Evolutionary conservation across 495 filamentous ascomycete species (phyloP).

Genomic region (Aspergillus haitiensis): DNA sequence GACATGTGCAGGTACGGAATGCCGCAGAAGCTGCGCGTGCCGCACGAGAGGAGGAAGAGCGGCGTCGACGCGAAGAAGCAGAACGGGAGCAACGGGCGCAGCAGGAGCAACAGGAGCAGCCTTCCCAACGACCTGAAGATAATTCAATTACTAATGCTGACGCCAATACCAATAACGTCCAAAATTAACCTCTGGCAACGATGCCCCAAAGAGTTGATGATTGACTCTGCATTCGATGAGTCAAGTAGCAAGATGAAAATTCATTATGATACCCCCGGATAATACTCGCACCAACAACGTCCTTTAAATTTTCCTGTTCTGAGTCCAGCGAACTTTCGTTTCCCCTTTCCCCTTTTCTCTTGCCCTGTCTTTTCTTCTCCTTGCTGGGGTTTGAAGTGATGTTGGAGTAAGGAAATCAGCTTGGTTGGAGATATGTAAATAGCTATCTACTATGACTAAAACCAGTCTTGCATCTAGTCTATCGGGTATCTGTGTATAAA

Average conservation of each 20-base stretch:
- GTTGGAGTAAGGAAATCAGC: neutral
- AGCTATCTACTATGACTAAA: neutral
- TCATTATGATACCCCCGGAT: conserved; percentile 2
- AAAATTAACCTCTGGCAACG: neutral
- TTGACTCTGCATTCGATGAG: neutral
- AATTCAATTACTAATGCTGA: conserved; percentile 4
- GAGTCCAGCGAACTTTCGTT: neutral
- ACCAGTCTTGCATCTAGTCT: conserved; percentile 21
- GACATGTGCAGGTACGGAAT: conserved; percentile 72
- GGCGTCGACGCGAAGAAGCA: conserved; percentile 20
- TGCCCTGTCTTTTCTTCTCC: neutral
- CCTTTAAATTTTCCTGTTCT: too few relatives aligned
- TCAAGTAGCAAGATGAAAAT: neutral
- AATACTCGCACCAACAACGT: too few relatives aligned
- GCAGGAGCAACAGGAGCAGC: conserved; percentile 4
- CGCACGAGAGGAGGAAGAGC: conserved; percentile 36
- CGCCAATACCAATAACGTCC: neutral
- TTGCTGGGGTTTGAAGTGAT: neutral
- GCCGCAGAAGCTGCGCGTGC: conserved; percentile 53
- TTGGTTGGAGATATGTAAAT: neutral
- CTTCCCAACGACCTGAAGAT: conserved; percentile 4
- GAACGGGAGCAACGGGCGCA: conserved; percentile 1
- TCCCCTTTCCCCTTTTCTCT: neutral
- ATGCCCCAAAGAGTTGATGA: conserved; percentile 21
- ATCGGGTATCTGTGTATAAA: neutral